phyloP scores from a whole-genome alignment of 345 rosid species.

The Salix dunnii region DNA sequence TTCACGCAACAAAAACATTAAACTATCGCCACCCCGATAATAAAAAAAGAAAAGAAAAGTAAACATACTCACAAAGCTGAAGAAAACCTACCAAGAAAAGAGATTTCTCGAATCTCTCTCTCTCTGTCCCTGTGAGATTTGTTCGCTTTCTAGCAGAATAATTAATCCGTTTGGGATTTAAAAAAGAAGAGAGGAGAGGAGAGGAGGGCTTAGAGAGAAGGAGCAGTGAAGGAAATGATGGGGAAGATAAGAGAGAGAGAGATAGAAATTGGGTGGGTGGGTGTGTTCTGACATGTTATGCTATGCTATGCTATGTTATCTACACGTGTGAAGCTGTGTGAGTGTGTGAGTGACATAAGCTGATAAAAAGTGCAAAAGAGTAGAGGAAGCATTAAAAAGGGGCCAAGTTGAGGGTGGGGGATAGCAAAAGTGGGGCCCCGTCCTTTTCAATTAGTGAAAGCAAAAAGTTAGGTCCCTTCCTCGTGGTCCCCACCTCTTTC shows the following conservation, averaged over 20 bases:
- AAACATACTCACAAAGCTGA: not conserved
- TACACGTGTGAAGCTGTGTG: not conserved
- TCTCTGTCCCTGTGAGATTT: not conserved
- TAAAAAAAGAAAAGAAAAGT: not conserved
- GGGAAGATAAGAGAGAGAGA: not conserved
- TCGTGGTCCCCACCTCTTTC: not conserved
- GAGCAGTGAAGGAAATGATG: no score
- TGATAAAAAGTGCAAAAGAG: constrained; percentile 44
- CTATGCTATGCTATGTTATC: no score
- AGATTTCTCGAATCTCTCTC: not conserved
- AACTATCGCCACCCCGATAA: no score
- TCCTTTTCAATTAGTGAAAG: constrained; percentile 40
- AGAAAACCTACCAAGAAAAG: not conserved
- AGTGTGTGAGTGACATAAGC: constrained; percentile 37
- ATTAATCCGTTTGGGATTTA: no score
- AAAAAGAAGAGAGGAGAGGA: not conserved
- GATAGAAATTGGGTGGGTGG: constrained; percentile 54
- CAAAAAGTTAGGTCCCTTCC: constrained; percentile 15
- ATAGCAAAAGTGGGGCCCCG: constrained; percentile 51
- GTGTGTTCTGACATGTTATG: not conserved
- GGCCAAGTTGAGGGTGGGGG: constrained; percentile 16
- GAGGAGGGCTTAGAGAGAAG: not conserved
- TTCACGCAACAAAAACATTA: not conserved
- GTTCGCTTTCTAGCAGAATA: no score
- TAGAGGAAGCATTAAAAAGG: constrained; percentile 13